Conservation (phyloP, 768 basidiomycete species). For the Mycena haematopus region DNA sequence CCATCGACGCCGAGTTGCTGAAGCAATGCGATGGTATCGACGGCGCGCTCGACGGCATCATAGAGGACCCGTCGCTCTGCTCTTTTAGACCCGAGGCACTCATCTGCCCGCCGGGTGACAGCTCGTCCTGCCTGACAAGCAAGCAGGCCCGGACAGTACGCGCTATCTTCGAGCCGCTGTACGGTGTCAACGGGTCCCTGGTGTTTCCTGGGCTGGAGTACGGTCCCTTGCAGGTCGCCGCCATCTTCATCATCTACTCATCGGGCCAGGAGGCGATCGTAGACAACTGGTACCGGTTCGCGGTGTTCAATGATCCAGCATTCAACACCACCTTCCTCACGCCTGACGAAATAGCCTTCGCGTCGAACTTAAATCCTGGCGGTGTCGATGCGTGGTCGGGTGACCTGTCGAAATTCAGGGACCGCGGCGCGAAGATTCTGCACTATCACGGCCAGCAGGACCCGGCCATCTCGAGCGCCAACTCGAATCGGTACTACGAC, state of each 20-base stretch:
- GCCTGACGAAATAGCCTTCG: neutral
- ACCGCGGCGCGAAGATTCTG: neutral
- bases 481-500: neutral
- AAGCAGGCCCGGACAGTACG: neutral
- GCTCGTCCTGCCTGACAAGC: neutral
- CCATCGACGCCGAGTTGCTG: neutral
- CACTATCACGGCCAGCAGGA: neutral
- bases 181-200: neutral
- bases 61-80: neutral
- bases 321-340: neutral
- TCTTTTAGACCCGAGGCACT: neutral
- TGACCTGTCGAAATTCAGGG: neutral
- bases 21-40: neutral
- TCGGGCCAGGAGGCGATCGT: neutral
- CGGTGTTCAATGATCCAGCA: neutral
- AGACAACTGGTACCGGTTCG: neutral
- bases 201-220: neutral
- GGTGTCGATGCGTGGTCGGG: neutral
- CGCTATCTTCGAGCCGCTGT: neutral
- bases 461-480: neutral
- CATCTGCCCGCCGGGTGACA: neutral
- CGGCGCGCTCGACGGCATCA: neutral
- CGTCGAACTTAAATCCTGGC: neutral
- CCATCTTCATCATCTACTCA: neutral
- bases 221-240: neutral